Percentiles rank a stretch among this genome's conserved stretches.
phyloP scores from a whole-genome alignment of 139 green algal species.

The Edaphochlamys debaryana region DNA sequence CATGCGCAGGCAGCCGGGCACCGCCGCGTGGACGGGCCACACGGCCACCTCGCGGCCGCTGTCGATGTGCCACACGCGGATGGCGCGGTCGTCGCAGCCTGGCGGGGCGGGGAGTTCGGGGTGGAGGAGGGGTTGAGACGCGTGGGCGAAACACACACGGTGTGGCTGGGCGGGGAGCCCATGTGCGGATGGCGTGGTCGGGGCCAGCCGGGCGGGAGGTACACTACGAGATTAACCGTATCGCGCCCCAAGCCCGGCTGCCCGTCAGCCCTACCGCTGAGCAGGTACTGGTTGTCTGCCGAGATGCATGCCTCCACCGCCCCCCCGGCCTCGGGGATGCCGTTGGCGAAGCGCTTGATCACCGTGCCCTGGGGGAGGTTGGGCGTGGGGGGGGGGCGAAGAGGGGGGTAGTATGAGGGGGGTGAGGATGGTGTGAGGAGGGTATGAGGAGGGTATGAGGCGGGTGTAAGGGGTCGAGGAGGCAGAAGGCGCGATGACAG shows the following conservation, averaged over 20 bases:
- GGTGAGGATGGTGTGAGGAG: not conserved
- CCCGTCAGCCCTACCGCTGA: constrained; percentile 69
- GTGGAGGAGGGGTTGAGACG: too few relatives aligned
- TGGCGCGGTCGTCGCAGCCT: constrained; percentile 77
- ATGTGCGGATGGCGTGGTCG: too few relatives aligned
- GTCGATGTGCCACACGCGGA: constrained; percentile 74
- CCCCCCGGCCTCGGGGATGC: constrained; percentile 56
- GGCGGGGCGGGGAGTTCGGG: not conserved
- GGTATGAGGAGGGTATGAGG: not conserved
- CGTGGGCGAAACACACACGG: too few relatives aligned
- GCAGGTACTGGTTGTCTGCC: constrained; percentile 82
- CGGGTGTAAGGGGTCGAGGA: too few relatives aligned
- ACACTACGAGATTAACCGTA: too few relatives aligned
- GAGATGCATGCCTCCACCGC: constrained; percentile 82
- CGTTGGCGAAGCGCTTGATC: constrained; percentile 55
- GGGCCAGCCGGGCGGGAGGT: too few relatives aligned
- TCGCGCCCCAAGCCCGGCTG: too few relatives aligned
- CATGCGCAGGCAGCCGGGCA: constrained; percentile 78
- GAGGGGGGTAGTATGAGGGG: not conserved
- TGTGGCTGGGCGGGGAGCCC: too few relatives aligned
- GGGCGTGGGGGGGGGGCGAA: too few relatives aligned
- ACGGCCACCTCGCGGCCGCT: constrained; percentile 67
- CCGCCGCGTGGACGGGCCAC: constrained; percentile 73
- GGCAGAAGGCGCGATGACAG: too few relatives aligned
- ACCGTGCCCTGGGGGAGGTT: constrained; percentile 39